Conservation (phyloP, 176 grass and related monocot genomes). For the Rhynchospora breviuscula region DNA sequence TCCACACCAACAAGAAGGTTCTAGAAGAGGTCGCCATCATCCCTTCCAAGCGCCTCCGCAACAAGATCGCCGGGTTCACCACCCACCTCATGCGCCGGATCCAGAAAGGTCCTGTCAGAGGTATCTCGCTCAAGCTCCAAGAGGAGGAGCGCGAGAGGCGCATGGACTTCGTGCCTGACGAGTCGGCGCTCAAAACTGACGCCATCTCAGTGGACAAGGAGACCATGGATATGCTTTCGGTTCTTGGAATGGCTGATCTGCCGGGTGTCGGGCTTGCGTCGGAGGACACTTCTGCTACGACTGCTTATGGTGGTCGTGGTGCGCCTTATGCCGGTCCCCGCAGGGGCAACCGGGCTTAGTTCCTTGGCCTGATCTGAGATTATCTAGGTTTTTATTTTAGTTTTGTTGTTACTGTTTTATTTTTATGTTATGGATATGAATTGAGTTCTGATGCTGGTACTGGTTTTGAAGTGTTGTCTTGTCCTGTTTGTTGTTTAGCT, state of each 20-base stretch:
- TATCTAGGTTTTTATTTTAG: conserved; percentile 23
- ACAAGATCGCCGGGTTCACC: conserved; percentile 42
- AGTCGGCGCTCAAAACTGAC: conserved; percentile 36
- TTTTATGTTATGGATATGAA: conserved; percentile 15
- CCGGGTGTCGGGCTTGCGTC: conserved; percentile 31
- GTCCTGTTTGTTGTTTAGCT: conserved; percentile 10
- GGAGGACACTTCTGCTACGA: not conserved
- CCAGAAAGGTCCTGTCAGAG: conserved; percentile 37
- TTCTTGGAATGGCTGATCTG: conserved; percentile 38
- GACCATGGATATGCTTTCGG: conserved; percentile 34
- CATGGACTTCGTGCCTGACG: conserved; percentile 44
- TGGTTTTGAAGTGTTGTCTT: conserved; percentile 1
- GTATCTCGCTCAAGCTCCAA: conserved; percentile 47
- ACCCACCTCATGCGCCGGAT: conserved; percentile 44
- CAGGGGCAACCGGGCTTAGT: not conserved
- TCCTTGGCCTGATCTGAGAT: not conserved
- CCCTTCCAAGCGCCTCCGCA: conserved; percentile 38
- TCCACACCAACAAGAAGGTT: conserved; percentile 44
- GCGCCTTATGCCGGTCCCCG: not conserved
- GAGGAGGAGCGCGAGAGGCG: conserved; percentile 49
- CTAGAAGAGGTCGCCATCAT: conserved; percentile 42
- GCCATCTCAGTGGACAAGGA: conserved; percentile 37
- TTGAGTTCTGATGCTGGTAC: conserved; percentile 1
- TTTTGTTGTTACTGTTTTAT: conserved; percentile 26
- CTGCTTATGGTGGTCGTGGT: not conserved